phyloP scores from a whole-genome alignment of 805 yeast genomes.

The Candida oleophila region DNA sequence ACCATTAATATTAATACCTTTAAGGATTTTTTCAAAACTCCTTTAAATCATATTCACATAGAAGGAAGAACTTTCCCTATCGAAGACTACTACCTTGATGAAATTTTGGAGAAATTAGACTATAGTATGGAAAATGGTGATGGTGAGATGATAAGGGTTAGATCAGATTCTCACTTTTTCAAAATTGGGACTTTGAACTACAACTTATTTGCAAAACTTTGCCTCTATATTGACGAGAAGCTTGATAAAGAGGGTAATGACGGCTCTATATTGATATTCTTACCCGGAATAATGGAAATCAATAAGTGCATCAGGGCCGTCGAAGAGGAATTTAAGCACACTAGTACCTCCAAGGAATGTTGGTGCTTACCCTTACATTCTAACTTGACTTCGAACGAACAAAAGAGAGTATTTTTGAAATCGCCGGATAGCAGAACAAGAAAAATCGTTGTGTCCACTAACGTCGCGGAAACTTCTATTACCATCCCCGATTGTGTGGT shows the following conservation, averaged over 20 bases:
- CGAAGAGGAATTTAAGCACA: conserved; percentile 10
- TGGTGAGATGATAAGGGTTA: conserved; percentile 49
- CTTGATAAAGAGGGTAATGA: conserved; percentile 37
- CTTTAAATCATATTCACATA: conserved; percentile 69
- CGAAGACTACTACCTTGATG: conserved; percentile 69
- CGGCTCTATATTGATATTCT: conserved; percentile 81
- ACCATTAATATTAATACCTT: conserved; percentile 77
- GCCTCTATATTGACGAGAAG: conserved; percentile 50
- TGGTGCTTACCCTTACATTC: conserved; percentile 81
- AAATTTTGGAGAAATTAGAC: conserved; percentile 54
- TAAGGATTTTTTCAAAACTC: conserved; percentile 57
- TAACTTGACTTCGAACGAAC: conserved; percentile 80
- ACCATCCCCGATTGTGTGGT: conserved; percentile 94
- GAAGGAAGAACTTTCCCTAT: conserved; percentile 95
- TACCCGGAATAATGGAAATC: conserved; percentile 92
- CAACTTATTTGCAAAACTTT: conserved; percentile 62
- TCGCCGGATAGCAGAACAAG: conserved; percentile 52
- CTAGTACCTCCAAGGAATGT: conserved; percentile 8
- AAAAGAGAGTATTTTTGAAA: conserved; percentile 64
- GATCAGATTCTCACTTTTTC: conserved; percentile 65
- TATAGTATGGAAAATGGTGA: conserved; percentile 49
- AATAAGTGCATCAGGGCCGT: conserved; percentile 55
- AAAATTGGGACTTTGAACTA: conserved; percentile 69
- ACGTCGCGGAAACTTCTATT: conserved; percentile 95
- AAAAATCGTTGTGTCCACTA: conserved; percentile 85